Evolutionary conservation across 2,329 filamentous ascomycete species (phyloP).

Genomic region (Xylaria multiplex): DNA sequence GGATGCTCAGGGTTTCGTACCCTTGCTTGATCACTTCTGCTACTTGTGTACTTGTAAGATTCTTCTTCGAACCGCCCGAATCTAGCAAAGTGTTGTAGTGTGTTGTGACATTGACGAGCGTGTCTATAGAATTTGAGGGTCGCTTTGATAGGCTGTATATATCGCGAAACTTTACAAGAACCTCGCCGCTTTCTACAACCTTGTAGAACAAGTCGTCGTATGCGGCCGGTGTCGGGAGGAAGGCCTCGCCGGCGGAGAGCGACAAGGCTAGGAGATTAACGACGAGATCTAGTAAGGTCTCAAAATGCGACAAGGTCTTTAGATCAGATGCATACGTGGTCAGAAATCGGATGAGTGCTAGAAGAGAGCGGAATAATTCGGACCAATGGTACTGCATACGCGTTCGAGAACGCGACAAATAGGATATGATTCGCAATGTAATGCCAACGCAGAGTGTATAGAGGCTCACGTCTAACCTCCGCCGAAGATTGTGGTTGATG

Average conservation of each 20-base stretch:
- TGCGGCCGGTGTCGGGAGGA: constrained; percentile 84
- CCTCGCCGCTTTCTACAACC: constrained; percentile 88
- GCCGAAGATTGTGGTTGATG: constrained; percentile 91
- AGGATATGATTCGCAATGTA: constrained; percentile 82
- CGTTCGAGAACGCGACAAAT: constrained; percentile 82
- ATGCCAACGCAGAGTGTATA: constrained; percentile 86
- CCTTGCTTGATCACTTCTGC: constrained; percentile 94
- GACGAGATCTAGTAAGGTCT: constrained; percentile 77
- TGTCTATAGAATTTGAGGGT: constrained; percentile 79
- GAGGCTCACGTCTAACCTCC: constrained; percentile 83
- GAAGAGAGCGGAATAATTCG: constrained; percentile 88
- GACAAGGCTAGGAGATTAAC: constrained; percentile 86
- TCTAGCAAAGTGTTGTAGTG: constrained; percentile 87
- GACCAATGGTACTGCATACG: constrained; percentile 93
- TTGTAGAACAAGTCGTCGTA: constrained; percentile 99
- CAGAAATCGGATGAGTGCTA: constrained; percentile 89
- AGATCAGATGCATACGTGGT: constrained; percentile 86
- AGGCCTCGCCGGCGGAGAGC: constrained; percentile 86
- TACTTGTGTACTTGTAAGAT: constrained; percentile 84
- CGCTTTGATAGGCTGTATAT: constrained; percentile 72
- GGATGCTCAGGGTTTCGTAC: constrained; percentile 93
- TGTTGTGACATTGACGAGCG: constrained; percentile 80
- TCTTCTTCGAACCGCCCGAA: constrained; percentile 48
- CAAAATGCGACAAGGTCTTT: constrained; percentile 73
- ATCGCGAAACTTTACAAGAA: constrained; percentile 82